Base-by-base conservation (phyloP, 371 early-diverging fungal genomes). In the Gilbertella persicaria region DNA sequence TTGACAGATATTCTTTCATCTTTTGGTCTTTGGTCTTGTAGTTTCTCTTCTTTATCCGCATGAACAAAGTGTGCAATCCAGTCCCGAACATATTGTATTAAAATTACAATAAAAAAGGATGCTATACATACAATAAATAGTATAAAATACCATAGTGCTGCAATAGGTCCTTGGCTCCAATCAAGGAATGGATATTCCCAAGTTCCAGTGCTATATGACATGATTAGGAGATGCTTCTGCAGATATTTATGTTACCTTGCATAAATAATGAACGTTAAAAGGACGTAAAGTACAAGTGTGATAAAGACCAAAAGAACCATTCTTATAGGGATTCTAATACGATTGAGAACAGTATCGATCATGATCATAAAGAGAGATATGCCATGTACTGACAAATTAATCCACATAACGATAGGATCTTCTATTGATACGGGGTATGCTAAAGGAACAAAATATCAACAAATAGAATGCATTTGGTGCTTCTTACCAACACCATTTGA, bases 131-230 rank as follows among this genome's bases (percentile, higher is more conserved):
- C 30, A 0, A 62, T 60, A 7, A 62, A 71, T 0, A 73, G 73
- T 2, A 66, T 38, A 30, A 68, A 19, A 39, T 78, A 78, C 60
- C 66, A 71, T 5, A 66, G 61, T 2, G 67, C 75, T 13, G 69
- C 67, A 1, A 58, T 63, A 1, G 62, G 52, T 4, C 82, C 82
- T 33, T 72, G 69, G 21, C 43, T 43, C 79, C 82, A 81, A 45
- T 75, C 51, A 40, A 81, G 49, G 50, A 81, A 81, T 0, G 75
- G 64, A 60, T 81, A 81, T 0, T 75, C 75, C 79, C 82, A 81
- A 12, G 28, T 43, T 2, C 59, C 46, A n/a, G 55, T 50, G 5
- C 72, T 72, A 57, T 3, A 23, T 6, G 24, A 36, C 20, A 45
- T 28, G 21, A 28, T 14, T 5, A 44, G 29, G 19, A 35, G 21